These are phyloP conservation scores for Fagopyrum homotropicum DNA, from an alignment of 148 eudicot genomes.

Conservation along the genomic window DNA sequence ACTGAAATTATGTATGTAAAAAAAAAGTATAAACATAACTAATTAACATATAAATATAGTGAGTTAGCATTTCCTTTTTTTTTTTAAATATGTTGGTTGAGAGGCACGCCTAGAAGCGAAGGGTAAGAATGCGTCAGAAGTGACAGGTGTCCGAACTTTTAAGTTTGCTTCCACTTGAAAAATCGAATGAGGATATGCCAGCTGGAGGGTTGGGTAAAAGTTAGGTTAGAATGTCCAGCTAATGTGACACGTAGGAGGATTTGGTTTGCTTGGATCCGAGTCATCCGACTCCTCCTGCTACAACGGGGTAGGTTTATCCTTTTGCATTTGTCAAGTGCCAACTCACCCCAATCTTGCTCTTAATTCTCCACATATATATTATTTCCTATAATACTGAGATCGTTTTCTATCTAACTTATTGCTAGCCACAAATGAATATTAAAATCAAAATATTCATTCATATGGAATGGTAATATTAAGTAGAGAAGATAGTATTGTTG, in stretches of 20 bases:
- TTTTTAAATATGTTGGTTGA: neutral
- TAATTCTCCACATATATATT: no score
- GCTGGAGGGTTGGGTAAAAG: neutral
- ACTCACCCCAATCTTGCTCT: no score
- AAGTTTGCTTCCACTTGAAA: neutral
- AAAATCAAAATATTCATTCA: no score
- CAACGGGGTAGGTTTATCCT: neutral
- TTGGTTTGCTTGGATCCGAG: conserved; percentile 3
- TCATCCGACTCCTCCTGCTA: neutral
- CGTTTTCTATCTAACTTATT: no score
- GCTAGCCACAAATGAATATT: no score
- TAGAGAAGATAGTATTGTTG: no score
- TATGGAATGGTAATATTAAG: no score
- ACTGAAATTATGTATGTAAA: no score
- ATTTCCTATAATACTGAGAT: no score
- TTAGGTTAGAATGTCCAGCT: neutral
- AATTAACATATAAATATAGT: no score
- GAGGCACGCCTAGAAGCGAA: neutral
- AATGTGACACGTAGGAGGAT: neutral
- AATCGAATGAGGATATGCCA: neutral
- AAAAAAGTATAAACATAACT: no score
- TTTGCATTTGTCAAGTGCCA: neutral
- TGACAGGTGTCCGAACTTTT: neutral
- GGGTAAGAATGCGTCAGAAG: neutral
- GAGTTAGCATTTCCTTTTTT: no score